Percentiles rank a stretch among this genome's conserved stretches.
These are phyloP conservation scores for Psilocybe cubensis DNA, from an alignment of 768 basidiomycete species.

Conservation along the genomic window DNA sequence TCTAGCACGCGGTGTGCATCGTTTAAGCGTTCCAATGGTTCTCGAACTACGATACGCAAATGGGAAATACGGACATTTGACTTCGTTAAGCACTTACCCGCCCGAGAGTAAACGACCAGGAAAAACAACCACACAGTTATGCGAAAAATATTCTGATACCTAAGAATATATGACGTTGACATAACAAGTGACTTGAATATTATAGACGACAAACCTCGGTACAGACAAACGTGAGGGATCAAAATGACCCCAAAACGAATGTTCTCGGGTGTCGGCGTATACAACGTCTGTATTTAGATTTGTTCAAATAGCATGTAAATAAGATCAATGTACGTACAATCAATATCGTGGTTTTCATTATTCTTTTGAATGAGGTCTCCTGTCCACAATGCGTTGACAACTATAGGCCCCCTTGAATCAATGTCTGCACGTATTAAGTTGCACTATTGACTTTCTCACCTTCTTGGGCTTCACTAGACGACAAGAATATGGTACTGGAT, in stretches of 20 bases:
- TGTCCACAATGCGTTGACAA: conserved; percentile 81
- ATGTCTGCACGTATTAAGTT: too few relatives aligned
- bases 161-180: conserved; percentile 25
- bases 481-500: conserved; percentile 77
- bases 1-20: conserved; percentile 62
- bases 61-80: background rate
- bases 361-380: conserved; percentile 83
- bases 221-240: conserved; percentile 81
- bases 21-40: conserved; percentile 75
- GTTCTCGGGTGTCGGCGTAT: conserved; percentile 57
- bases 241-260: conserved; percentile 70
- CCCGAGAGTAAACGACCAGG: conserved; percentile 81
- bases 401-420: conserved; percentile 39
- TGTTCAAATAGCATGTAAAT: background rate
- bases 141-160: conserved; percentile 87
- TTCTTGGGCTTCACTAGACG: conserved; percentile 84
- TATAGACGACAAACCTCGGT: conserved; percentile 69
- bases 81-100: conserved; percentile 49
- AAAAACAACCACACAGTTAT: conserved; percentile 80
- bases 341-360: conserved; percentile 74
- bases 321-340: conserved; percentile 51
- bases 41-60: conserved; percentile 53
- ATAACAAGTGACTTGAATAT: too few relatives aligned
- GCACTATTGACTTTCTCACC: conserved; percentile 47
- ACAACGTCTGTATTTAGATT: conserved; percentile 55